A percentile compares a stretch with the other conserved stretches of the same genome.
Evolutionary conservation across 148 eudicot genomes (phyloP).

Genomic region (Rhododendron ovatum): DNA sequence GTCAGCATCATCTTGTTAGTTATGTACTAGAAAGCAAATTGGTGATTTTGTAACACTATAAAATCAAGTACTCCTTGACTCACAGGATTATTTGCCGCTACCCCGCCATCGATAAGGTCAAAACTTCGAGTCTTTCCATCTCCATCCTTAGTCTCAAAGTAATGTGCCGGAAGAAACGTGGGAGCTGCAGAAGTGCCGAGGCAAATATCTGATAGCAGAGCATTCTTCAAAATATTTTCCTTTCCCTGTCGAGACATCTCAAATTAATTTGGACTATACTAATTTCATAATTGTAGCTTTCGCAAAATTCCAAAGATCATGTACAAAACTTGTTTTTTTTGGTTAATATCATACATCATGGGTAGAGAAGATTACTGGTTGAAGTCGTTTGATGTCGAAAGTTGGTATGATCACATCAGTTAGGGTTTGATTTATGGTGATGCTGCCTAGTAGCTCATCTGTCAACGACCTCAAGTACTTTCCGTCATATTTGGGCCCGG

Average conservation of each 20-base stretch:
- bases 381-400: conserved; percentile 41
- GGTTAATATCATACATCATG: conserved; percentile 23
- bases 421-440: conserved; percentile 27
- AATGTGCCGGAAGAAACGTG: conserved; percentile 37
- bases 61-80: not conserved
- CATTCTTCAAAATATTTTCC: conserved; percentile 22
- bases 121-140: conserved; percentile 21
- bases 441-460: conserved; percentile 18
- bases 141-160: conserved; percentile 28
- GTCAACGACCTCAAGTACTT: conserved; percentile 26
- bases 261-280: not conserved
- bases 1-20: not conserved
- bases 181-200: conserved; percentile 51
- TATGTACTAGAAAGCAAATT: not conserved
- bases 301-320: not conserved
- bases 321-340: not conserved
- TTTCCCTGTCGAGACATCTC: conserved; percentile 13
- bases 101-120: conserved; percentile 48
- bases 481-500: conserved; percentile 39
- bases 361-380: conserved; percentile 34
- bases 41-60: not conserved
- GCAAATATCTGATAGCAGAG: conserved; percentile 38
- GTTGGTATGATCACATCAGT: conserved; percentile 35
- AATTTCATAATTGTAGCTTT: not conserved
- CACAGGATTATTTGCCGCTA: conserved; percentile 56